Base-by-base conservation (phyloP, 2,329 filamentous ascomycete species). In the Septoria linicola region DNA sequence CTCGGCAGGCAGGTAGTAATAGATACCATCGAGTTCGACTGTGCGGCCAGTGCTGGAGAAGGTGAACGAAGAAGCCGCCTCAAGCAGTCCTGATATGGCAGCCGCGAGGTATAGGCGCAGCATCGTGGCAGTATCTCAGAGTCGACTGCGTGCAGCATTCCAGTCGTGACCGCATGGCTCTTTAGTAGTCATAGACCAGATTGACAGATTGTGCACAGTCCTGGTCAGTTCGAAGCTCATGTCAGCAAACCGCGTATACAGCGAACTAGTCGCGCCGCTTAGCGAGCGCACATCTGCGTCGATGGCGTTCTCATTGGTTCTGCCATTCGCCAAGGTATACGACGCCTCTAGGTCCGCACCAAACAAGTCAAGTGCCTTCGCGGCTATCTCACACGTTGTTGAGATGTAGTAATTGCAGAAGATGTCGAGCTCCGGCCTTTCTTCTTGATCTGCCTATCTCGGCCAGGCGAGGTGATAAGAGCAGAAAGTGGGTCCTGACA, bases 1-100 rank as follows among this genome's bases (percentile, higher is more conserved):
- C 13, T 65, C 66, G 3, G 70, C 66, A 4, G 72, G 70, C 3
- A 74, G 58, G 53, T 72, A 74, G 58, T 73, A 74, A 2, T 67
- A 58, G 8, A 72, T 58, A 30, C 68, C 70, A 35, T 70, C 66
- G 2, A 75, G 59, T 4, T 65, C 63, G 0, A 73, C 68, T 0
- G 71, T 74, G 50, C 70, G 70, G 4, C 72, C 72, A 2, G 70
- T 73, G 8, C 66, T 61, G 10, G 63, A 36, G 23, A 67, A 51
- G 14, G 53, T 42, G n/a, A 40, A 34, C 14, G 37, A 13, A 8
- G n/a, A 30, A 4, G 25, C 40, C 13, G 23, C 6, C 17, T n/a
- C 23, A 16, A 42, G 13, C 10, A 53, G 23, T 8, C 25, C 16
- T 21, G 19, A 27, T 30, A 31, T 11, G 3, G 17, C 32, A n/a